Evolutionary conservation across 371 early-diverging fungal species (phyloP).

Genomic region (Nosema muscidifuracis): DNA sequence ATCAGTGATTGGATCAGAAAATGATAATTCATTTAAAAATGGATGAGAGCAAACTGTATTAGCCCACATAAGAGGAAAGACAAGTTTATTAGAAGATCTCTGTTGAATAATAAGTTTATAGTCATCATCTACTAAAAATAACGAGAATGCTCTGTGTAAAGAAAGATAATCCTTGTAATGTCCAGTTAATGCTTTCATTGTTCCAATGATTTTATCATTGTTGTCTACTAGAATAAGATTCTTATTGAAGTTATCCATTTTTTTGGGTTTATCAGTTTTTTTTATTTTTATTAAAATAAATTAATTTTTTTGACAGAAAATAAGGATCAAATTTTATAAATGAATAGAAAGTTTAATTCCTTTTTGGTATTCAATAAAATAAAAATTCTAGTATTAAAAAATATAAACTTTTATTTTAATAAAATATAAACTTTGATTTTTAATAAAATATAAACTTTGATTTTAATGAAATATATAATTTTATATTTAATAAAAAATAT

Average conservation of each 20-base stretch:
- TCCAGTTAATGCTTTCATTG: conserved; percentile 23
- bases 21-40: conserved; percentile 24
- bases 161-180: background rate
- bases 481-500: no score
- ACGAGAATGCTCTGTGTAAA: conserved; percentile 33
- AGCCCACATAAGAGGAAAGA: conserved; percentile 38
- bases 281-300: no score
- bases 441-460: no score
- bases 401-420: no score
- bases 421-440: no score
- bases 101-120: conserved; percentile 25
- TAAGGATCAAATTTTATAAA: no score
- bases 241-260: conserved; percentile 44
- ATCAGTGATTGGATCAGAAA: conserved; percentile 22
- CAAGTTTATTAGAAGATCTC: conserved; percentile 16
- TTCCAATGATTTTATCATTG: conserved; percentile 30
- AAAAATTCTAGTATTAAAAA: no score
- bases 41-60: conserved; percentile 45
- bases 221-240: conserved; percentile 31
- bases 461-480: no score
- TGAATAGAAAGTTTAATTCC: no score
- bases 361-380: no score
- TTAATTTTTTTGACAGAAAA: no score
- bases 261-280: no score
- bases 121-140: conserved; percentile 35